phyloP scores from a whole-genome alignment of 1,284 basidiomycete genomes.

The Sanghuangporus sanghuang region DNA sequence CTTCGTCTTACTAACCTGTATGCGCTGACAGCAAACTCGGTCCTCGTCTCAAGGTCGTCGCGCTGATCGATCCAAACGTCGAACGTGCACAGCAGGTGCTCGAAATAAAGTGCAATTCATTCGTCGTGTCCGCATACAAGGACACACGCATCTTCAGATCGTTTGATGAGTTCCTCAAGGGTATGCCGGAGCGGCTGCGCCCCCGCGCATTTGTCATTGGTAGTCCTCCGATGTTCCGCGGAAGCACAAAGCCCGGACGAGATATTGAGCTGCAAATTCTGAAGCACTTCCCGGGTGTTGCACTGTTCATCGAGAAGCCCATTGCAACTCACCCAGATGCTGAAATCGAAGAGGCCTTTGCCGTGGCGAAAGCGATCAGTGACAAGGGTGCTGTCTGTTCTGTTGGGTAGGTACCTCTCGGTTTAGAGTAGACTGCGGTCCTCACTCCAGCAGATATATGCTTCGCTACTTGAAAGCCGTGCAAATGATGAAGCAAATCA shows the following conservation, averaged over 20 bases:
- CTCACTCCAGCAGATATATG: conserved; percentile 60
- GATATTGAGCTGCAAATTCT: conserved; percentile 91
- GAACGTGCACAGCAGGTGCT: conserved; percentile 81
- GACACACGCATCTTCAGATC: conserved; percentile 86
- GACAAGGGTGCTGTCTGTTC: conserved; percentile 78
- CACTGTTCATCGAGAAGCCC: conserved; percentile 96
- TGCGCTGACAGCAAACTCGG: conserved; percentile 78
- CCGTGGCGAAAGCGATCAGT: conserved; percentile 62
- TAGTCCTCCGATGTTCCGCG: conserved; percentile 91
- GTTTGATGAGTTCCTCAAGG: conserved; percentile 82
- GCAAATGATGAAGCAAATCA: conserved; percentile 97
- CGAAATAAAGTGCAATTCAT: conserved; percentile 87
- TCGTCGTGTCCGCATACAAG: conserved; percentile 91
- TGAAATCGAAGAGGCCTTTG: conserved; percentile 64
- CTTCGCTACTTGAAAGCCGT: conserved; percentile 91
- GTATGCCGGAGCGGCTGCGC: conserved; percentile 53
- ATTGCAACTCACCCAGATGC: conserved; percentile 77
- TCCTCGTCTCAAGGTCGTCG: conserved; percentile 92
- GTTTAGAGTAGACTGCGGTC: neutral
- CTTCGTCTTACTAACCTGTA: conserved; percentile 16
- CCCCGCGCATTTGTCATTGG: conserved; percentile 85
- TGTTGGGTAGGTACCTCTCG: conserved; percentile 61
- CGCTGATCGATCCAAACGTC: conserved; percentile 87
- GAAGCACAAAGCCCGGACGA: conserved; percentile 69
- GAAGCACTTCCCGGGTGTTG: conserved; percentile 83